A percentile compares a stretch with the other conserved stretches of the same genome.
Conservation (phyloP, 2,329 filamentous ascomycete genomes). For the Penicillium freii region DNA sequence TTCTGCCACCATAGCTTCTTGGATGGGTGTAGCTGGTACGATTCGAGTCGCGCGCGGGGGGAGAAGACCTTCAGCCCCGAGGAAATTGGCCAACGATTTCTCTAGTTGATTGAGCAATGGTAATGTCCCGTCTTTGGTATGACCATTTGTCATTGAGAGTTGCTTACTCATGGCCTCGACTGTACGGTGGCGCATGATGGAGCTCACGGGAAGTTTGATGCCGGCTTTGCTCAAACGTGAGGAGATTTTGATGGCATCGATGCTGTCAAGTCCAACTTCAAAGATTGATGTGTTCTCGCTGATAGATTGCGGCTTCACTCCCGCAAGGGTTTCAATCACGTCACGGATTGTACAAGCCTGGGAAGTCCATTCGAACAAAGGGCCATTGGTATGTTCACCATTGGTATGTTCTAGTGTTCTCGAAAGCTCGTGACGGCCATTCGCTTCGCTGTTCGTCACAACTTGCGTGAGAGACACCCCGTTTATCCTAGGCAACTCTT, state of each 20-base stretch:
- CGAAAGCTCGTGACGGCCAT: neutral
- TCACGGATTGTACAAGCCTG: conserved; percentile 55
- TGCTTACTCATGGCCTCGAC: conserved; percentile 59
- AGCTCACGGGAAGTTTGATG: conserved; percentile 66
- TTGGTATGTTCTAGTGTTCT: neutral
- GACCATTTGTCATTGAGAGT: conserved; percentile 17
- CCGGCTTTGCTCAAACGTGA: conserved; percentile 64
- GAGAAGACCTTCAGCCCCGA: conserved; percentile 36
- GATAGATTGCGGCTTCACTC: conserved; percentile 53
- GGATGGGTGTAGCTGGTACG: conserved; percentile 75
- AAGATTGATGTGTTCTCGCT: conserved; percentile 65
- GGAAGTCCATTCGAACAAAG: conserved; percentile 58
- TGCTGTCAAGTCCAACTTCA: conserved; percentile 84
- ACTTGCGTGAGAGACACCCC: neutral
- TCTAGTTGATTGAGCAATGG: conserved; percentile 21
- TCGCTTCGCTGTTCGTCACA: conserved; percentile 2
- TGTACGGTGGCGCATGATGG: conserved; percentile 70
- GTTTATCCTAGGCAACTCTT: conserved; percentile 17
- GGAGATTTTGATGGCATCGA: conserved; percentile 82
- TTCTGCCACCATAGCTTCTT: conserved; percentile 81
- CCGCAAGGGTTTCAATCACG: conserved; percentile 64
- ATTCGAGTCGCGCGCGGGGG: conserved; percentile 55
- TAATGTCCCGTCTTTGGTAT: conserved; percentile 24
- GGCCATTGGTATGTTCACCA: neutral
- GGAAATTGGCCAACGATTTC: conserved; percentile 39